Percentiles rank a stretch among this genome's conserved stretches.
These are phyloP conservation scores for Chrysoporthe puriensis DNA, from an alignment of 2,329 filamentous ascomycete species.

Conservation along the genomic window DNA sequence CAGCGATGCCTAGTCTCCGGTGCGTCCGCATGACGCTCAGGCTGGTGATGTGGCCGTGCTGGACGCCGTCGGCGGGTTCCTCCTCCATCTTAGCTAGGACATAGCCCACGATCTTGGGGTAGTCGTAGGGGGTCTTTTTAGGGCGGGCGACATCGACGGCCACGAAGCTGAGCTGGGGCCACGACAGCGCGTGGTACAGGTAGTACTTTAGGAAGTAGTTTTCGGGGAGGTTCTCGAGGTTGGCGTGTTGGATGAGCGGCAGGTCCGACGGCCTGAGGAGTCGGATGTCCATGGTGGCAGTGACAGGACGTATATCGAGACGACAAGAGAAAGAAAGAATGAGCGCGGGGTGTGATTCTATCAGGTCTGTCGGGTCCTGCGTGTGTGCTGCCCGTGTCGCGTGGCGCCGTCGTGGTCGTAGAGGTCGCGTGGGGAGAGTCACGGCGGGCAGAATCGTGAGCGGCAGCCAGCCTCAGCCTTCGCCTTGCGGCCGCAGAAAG, in stretches of 20 bases:
- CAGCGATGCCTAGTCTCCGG: slow-evolving; percentile 84
- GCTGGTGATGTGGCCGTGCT: slow-evolving; percentile 95
- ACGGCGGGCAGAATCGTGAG: background rate
- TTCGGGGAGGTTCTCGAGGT: slow-evolving; percentile 97
- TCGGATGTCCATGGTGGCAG: slow-evolving; percentile 80
- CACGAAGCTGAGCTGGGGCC: slow-evolving; percentile 96
- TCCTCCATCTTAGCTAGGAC: slow-evolving; percentile 99
- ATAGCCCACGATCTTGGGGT: slow-evolving; percentile 97
- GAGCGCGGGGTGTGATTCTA: too few relatives aligned
- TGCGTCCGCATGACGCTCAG: slow-evolving; percentile 97
- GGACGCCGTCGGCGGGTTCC: slow-evolving; percentile 86
- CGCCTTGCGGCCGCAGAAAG: background rate
- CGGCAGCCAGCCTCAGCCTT: background rate
- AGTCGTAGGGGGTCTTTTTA: slow-evolving; percentile 77
- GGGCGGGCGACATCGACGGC: slow-evolving; percentile 89
- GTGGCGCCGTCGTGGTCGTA: background rate
- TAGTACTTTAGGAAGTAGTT: slow-evolving; percentile 99
- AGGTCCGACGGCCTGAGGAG: slow-evolving; percentile 82
- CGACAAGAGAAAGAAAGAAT: background rate
- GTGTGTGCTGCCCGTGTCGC: background rate
- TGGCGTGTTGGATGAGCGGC: slow-evolving; percentile 93
- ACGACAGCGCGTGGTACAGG: slow-evolving; percentile 96
- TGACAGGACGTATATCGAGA: background rate
- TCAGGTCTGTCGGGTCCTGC: background rate
- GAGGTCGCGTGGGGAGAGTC: background rate